A percentile compares a stretch with the other conserved stretches of the same genome.
phyloP scores from a whole-genome alignment of 2,329 filamentous ascomycete species.

The Westerdykella sp. region DNA sequence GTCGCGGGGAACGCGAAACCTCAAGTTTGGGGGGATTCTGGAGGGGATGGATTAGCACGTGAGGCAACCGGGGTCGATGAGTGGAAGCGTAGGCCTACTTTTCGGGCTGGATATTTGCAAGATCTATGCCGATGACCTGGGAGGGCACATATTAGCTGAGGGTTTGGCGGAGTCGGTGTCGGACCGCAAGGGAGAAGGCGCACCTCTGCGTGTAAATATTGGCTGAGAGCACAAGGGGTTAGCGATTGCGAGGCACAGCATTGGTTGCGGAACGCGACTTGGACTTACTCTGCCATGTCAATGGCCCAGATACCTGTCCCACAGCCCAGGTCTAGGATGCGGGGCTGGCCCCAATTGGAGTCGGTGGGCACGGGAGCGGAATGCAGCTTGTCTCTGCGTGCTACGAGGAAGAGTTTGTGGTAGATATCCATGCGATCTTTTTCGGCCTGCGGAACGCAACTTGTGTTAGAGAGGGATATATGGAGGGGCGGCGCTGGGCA shows the following conservation, averaged over 20 bases:
- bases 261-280: constrained; percentile 10
- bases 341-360: constrained; percentile 35
- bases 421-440: constrained; percentile 75
- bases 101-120: constrained; percentile 56
- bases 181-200: constrained; percentile 9
- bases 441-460: constrained; percentile 50
- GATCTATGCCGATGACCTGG: constrained; percentile 54
- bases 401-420: constrained; percentile 67
- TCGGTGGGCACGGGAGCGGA: constrained; percentile 38
- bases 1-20: constrained; percentile 63
- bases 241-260: constrained; percentile 16
- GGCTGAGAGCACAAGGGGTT: constrained; percentile 35
- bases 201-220: constrained; percentile 52
- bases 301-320: constrained; percentile 91
- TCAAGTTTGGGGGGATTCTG: constrained; percentile 65
- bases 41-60: constrained; percentile 22
- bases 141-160: constrained; percentile 21
- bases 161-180: constrained; percentile 3
- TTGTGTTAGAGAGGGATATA: constrained; percentile 9
- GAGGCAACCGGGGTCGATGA: constrained; percentile 35
- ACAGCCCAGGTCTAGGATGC: constrained; percentile 64
- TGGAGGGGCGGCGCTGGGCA: not conserved
- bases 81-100: constrained; percentile 39
- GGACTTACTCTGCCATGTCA: constrained; percentile 68
- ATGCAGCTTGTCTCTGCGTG: constrained; percentile 49